Conservation (phyloP, 1,284 basidiomycete species). For the Trichosporon faecale region DNA sequence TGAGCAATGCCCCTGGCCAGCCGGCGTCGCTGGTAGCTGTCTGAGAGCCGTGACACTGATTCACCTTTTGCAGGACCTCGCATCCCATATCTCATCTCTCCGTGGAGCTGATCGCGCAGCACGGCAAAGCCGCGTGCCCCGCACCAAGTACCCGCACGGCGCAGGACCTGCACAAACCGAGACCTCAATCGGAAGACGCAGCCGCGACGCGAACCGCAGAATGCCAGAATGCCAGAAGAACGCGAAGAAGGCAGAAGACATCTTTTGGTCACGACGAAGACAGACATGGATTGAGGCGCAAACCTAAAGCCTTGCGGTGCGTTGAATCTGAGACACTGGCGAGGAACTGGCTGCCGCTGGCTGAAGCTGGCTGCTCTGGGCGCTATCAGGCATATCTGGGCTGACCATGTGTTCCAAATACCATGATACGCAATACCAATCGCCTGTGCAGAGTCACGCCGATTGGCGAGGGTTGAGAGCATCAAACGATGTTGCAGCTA, state of each 20-base stretch:
- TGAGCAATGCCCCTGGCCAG: too few relatives aligned
- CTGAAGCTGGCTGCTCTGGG: too few relatives aligned
- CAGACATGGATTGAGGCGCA: neutral
- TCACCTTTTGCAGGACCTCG: neutral
- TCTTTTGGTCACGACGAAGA: neutral
- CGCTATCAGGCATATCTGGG: too few relatives aligned
- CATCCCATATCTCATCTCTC: neutral
- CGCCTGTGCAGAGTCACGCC: neutral
- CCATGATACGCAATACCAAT: neutral
- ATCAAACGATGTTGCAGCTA: neutral
- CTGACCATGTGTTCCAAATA: conserved; percentile 1
- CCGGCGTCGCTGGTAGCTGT: neutral
- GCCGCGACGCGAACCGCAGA: neutral
- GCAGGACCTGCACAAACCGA: neutral
- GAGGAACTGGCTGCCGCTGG: too few relatives aligned
- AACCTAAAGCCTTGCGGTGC: neutral
- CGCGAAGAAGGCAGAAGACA: neutral
- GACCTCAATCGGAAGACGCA: neutral
- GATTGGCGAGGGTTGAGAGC: neutral
- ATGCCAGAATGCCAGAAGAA: too few relatives aligned
- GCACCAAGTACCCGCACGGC: neutral
- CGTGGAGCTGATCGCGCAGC: neutral
- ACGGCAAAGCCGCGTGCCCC: neutral
- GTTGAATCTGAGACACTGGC: neutral
- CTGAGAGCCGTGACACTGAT: neutral